Percentiles rank a stretch among this genome's conserved stretches.
Conservation (phyloP, 1,284 basidiomycete genomes). For the Phaffia rhodozyma region DNA sequence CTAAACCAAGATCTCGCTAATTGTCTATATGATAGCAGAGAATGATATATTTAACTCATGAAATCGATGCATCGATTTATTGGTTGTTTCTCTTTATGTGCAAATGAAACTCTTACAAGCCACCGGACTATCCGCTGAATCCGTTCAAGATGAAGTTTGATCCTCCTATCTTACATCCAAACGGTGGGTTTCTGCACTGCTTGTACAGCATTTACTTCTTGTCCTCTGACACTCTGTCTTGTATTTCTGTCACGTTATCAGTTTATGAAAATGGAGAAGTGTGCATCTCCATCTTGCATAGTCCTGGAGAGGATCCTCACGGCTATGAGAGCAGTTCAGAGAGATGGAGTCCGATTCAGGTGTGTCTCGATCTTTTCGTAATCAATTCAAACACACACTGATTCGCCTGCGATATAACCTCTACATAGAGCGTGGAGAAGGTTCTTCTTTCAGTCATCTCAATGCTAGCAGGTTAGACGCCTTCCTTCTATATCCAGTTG, state of each 20-base stretch:
- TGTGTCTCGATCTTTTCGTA: too few relatives aligned
- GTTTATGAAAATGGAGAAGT: slow-evolving; percentile 86
- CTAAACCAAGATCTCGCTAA: neutral
- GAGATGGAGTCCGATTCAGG: slow-evolving; percentile 81
- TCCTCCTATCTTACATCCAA: slow-evolving; percentile 92
- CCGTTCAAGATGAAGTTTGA: slow-evolving; percentile 99
- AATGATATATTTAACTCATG: slow-evolving; percentile 5
- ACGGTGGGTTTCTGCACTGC: slow-evolving; percentile 50
- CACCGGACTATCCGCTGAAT: slow-evolving; percentile 81
- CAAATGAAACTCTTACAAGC: slow-evolving; percentile 41
- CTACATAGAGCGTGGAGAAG: slow-evolving; percentile 76
- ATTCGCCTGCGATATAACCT: neutral
- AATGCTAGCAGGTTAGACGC: slow-evolving; percentile 77
- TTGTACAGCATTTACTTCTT: neutral
- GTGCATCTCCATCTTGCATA: slow-evolving; percentile 96
- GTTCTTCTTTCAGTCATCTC: slow-evolving; percentile 47
- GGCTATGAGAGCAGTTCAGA: slow-evolving; percentile 80
- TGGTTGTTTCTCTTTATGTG: slow-evolving; percentile 6
- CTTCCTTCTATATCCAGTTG: slow-evolving; percentile 19
- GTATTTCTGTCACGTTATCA: slow-evolving; percentile 26
- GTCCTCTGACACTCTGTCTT: slow-evolving; percentile 4
- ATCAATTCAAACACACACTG: too few relatives aligned
- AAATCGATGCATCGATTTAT: neutral
- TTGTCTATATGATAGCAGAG: too few relatives aligned
- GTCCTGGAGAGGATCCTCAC: slow-evolving; percentile 76